Percentiles rank a stretch among this genome's conserved stretches.
Evolutionary conservation across 352 stramenopile species (phyloP).

Genomic region (Thraustochytrium sp.): DNA sequence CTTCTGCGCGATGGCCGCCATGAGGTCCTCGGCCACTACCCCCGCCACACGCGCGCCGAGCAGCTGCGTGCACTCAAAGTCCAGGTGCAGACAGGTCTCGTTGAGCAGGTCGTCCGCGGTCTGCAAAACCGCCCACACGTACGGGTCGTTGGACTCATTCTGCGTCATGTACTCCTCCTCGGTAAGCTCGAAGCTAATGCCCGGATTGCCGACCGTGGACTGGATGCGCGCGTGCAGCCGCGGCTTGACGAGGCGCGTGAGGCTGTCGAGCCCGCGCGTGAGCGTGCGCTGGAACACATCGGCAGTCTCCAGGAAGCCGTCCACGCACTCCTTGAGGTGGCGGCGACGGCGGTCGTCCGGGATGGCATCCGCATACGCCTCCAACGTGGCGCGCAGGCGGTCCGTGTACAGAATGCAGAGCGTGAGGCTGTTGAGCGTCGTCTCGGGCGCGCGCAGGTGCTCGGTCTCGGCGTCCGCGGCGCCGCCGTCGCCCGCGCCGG

Average conservation of each 20-base stretch:
- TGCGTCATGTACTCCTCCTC: constrained; percentile 25
- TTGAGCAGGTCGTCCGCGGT: background rate
- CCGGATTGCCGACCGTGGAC: background rate
- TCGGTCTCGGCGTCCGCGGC: background rate
- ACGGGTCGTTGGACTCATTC: constrained; percentile 1
- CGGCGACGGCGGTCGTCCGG: constrained; percentile 1
- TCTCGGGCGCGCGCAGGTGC: background rate
- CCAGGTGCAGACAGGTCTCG: background rate
- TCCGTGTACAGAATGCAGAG: constrained; percentile 34
- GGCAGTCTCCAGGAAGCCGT: background rate
- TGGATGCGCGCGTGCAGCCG: background rate
- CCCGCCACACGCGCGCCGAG: background rate
- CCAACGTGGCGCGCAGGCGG: background rate
- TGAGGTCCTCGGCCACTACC: background rate
- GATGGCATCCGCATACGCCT: background rate
- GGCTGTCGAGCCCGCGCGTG: background rate
- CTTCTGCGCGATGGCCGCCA: background rate
- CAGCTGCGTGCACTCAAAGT: background rate
- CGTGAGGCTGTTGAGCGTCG: constrained; percentile 10
- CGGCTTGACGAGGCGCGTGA: background rate
- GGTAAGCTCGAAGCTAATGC: constrained; percentile 2
- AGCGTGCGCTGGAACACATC: constrained; percentile 26
- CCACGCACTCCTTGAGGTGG: constrained; percentile 33
- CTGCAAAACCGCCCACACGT: background rate
- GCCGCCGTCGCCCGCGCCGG: background rate